phyloP scores from a whole-genome alignment of 768 basidiomycete species.

The Leucosporidium yakuticum region DNA sequence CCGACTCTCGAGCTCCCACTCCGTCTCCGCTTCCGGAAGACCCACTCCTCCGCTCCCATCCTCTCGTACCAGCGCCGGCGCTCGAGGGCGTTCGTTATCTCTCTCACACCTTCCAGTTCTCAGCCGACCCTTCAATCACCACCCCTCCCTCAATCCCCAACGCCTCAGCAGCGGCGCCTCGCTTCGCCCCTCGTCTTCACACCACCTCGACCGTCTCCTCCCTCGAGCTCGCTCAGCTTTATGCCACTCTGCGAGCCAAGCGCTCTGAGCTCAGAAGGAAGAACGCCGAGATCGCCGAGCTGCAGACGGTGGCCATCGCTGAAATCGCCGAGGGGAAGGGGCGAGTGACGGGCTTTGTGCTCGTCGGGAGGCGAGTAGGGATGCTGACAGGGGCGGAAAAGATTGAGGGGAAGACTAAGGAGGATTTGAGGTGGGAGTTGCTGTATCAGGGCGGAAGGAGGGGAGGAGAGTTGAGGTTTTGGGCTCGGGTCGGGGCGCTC shows the following conservation, averaged over 20 bases:
- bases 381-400: not conserved
- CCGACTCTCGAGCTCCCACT: no score
- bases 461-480: not conserved
- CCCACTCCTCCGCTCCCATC: not conserved
- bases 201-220: not conserved
- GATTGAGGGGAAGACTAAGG: not conserved
- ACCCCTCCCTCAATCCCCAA: not conserved
- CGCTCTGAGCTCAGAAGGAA: not conserved
- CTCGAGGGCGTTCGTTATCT: not conserved
- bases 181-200: not conserved
- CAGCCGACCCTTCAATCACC: not conserved
- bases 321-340: not conserved
- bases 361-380: not conserved
- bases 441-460: not conserved
- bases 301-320: not conserved
- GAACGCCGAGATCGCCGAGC: not conserved
- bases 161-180: not conserved
- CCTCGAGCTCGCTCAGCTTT: not conserved
- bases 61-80: not conserved
- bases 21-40: no score
- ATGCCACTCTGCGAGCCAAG: not conserved
- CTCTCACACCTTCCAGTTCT: not conserved
- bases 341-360: not conserved
- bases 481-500: not conserved
- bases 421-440: conserved; percentile 1